Percentiles rank a stretch among this genome's conserved stretches.
Evolutionary conservation across 306 rosid species (phyloP).

Genomic region (Fagus sylvatica): DNA sequence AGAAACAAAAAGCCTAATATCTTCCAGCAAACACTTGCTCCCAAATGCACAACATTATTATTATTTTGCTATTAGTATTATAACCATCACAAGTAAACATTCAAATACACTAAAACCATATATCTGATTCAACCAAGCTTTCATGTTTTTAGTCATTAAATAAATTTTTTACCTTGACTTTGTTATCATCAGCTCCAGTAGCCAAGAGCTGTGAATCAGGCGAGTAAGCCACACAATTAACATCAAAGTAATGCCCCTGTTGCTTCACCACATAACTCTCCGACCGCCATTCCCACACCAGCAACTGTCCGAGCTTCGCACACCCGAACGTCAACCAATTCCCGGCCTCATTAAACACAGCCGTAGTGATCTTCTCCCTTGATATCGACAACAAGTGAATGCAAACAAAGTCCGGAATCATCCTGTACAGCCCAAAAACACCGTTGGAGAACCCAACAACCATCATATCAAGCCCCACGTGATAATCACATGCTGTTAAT

Average conservation of each 20-base stretch:
- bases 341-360: conserved; percentile 77
- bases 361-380: conserved; percentile 81
- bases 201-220: conserved; percentile 85
- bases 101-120: background rate
- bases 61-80: background rate
- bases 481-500: conserved; percentile 79
- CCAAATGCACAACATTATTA: background rate
- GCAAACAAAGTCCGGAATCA: conserved; percentile 96
- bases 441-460: conserved; percentile 92
- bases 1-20: background rate
- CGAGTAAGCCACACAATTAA: conserved; percentile 80
- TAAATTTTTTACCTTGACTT: conserved; percentile 70
- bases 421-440: conserved; percentile 79
- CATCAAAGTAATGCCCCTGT: conserved; percentile 98
- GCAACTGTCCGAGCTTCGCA: conserved; percentile 86
- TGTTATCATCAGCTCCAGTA: conserved; percentile 97
- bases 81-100: background rate
- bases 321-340: conserved; percentile 93
- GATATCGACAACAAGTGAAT: conserved; percentile 76
- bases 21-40: background rate
- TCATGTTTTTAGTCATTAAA: background rate
- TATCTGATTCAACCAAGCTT: background rate
- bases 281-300: conserved; percentile 97
- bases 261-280: conserved; percentile 92
- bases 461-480: conserved; percentile 69